These are phyloP conservation scores for Alnus rubra DNA, from an alignment of 306 rosid genomes.

Conservation along the genomic window DNA sequence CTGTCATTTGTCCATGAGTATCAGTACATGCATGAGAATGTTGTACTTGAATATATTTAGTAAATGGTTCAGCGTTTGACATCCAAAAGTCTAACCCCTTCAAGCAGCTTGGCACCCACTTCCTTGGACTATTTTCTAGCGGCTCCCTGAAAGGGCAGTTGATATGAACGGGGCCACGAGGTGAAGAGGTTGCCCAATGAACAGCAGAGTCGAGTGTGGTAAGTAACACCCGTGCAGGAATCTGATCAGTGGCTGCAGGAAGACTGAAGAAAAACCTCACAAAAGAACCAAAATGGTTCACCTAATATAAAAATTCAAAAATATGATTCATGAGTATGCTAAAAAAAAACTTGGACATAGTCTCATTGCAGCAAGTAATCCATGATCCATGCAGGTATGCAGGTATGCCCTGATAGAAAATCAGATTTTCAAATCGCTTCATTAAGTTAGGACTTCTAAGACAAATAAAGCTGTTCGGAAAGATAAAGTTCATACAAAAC, in stretches of 20 bases:
- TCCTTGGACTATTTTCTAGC: conserved; percentile 67
- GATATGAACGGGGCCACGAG: conserved; percentile 88
- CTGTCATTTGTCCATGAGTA: conserved; percentile 51
- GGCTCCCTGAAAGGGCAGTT: conserved; percentile 95
- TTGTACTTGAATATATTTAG: conserved; percentile 64
- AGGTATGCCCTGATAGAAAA: conserved; percentile 16
- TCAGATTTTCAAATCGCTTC: conserved; percentile 9
- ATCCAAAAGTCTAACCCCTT: conserved; percentile 77
- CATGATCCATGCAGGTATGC: conserved; percentile 15
- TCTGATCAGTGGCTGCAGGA: conserved; percentile 78
- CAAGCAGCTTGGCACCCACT: conserved; percentile 73
- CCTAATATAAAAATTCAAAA: conserved; percentile 46
- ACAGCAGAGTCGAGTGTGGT: conserved; percentile 92
- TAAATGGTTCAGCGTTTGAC: conserved; percentile 73
- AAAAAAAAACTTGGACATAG: conserved; percentile 6
- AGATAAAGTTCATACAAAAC: neutral
- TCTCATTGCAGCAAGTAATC: conserved; percentile 18
- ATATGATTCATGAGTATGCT: conserved; percentile 27
- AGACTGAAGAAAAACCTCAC: conserved; percentile 91
- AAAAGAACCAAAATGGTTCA: conserved; percentile 91
- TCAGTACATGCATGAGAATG: conserved; percentile 35
- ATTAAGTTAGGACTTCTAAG: conserved; percentile 8
- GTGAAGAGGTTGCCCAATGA: conserved; percentile 76
- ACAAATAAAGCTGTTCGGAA: neutral
- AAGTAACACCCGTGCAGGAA: conserved; percentile 81